A percentile compares a stretch with the other conserved stretches of the same genome.
Evolutionary conservation across 257 asterid genomes (phyloP).

Genomic region (Gentiana straminea): DNA sequence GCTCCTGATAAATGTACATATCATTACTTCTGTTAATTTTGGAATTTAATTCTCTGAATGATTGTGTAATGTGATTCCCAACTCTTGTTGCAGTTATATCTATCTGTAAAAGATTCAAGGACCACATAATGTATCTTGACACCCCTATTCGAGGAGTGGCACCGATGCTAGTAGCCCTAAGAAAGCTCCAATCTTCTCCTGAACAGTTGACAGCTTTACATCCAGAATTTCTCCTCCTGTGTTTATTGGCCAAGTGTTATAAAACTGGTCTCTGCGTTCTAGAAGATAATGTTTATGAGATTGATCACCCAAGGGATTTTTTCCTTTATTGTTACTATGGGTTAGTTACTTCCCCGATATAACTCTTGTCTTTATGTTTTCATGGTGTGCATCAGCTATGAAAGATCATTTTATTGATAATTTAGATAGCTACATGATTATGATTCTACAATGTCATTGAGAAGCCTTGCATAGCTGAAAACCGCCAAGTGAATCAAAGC

Average conservation of each 20-base stretch:
- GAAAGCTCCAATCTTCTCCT: constrained; percentile 60
- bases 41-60: neutral
- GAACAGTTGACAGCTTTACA: constrained; percentile 83
- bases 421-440: neutral
- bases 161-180: constrained; percentile 63
- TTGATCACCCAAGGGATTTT: constrained; percentile 84
- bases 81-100: constrained; percentile 54
- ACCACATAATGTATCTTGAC: constrained; percentile 48
- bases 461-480: too few relatives aligned
- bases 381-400: neutral
- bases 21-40: neutral
- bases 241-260: constrained; percentile 73
- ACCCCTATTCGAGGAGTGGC: constrained; percentile 83
- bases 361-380: neutral
- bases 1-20: constrained; percentile 77
- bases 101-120: constrained; percentile 77
- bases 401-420: neutral
- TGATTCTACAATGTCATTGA: neutral
- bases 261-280: constrained; percentile 62
- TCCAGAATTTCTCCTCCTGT: constrained; percentile 77
- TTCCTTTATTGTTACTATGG: constrained; percentile 87
- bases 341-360: constrained; percentile 26
- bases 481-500: too few relatives aligned
- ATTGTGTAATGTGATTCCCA: constrained; percentile 12
- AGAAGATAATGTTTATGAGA: constrained; percentile 65